phyloP scores from a whole-genome alignment of 2,329 filamentous ascomycete species.

The Fonsecaea pedrosoi region DNA sequence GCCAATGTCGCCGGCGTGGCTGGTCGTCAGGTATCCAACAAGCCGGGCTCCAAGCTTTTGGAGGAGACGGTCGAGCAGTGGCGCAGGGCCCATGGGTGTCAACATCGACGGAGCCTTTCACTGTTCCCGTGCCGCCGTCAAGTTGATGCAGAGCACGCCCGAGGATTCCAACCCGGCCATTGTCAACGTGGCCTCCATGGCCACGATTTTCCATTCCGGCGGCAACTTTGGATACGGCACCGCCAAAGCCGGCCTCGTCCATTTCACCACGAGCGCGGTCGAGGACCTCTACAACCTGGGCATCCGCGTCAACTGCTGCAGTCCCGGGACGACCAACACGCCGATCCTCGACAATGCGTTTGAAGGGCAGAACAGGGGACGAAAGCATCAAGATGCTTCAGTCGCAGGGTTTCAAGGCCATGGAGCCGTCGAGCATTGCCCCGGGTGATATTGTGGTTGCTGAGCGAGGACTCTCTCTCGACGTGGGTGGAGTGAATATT shows the following conservation, averaged over 20 bases:
- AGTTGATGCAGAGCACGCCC: constrained; percentile 43
- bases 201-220: background rate
- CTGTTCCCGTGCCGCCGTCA: constrained; percentile 57
- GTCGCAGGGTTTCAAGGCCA: too few species aligned
- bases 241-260: constrained; percentile 5
- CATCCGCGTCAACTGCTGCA: constrained; percentile 8
- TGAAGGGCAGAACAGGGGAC: too few species aligned
- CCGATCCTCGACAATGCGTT: background rate
- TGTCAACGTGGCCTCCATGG: constrained; percentile 17
- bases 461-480: background rate
- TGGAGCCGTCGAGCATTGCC: background rate
- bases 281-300: constrained; percentile 4
- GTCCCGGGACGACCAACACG: background rate
- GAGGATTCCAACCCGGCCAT: background rate
- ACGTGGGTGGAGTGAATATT: background rate
- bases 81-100: constrained; percentile 47
- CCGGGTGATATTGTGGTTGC: background rate
- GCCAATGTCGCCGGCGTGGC: constrained; percentile 18
- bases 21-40: too few species aligned
- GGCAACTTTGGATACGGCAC: constrained; percentile 9
- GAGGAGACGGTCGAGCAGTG: constrained; percentile 51
- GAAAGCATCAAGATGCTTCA: too few species aligned
- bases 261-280: constrained; percentile 5
- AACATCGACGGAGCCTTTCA: constrained; percentile 59
- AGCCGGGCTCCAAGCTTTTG: constrained; percentile 38